Base-by-base conservation (phyloP, 768 basidiomycete species). In the Arthromyces matolae region DNA sequence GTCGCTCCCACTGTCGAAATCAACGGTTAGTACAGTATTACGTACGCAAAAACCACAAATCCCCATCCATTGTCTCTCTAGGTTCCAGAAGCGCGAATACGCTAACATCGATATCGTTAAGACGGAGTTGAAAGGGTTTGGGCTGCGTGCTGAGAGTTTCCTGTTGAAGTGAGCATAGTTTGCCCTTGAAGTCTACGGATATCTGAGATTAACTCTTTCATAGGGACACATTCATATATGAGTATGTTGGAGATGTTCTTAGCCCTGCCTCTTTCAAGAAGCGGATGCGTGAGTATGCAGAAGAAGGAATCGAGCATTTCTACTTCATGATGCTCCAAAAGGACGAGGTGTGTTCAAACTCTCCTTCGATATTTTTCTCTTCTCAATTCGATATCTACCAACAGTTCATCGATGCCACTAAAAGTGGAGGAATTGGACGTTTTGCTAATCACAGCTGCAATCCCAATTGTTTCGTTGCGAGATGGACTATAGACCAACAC, bases 311-410 rank as follows among this genome's bases (percentile, higher is more conserved):
- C 54, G 76, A 80, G 43, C 96, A 98, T 65, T 99, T 98, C 59
- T 99, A 98, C 71, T 99, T 99, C 64, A 99, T 98, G 96, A 94
- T 95, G 89, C 68, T 99, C 49, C 96, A 99, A 70, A 93, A 90
- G 62, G 93, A 95, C 56, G 93, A 98, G 79, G 94, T 93, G 56
- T 46, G 81, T 66, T 27, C 32, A 20, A 37, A 24, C 20, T 12
- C 48, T 19, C 31, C 42, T n/a, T n/a, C n/a, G n/a, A 8, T 34
- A 8, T 28, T 10, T 36, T 20, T 29, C 28, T 24, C 25, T 29
- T 23, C 29, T 37, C 38, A 19, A 42, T 32, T 3, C 18, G n/a
- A 19, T 24, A 20, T 28, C 23, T 6, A 8, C 8, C 9, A 3
- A 44, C 35, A 93, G 93, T 99, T 89, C 67, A 93, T 99, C 61